Conservation (phyloP, 2,329 filamentous ascomycete genomes). For the Coniosporium tulheliwenetii region DNA sequence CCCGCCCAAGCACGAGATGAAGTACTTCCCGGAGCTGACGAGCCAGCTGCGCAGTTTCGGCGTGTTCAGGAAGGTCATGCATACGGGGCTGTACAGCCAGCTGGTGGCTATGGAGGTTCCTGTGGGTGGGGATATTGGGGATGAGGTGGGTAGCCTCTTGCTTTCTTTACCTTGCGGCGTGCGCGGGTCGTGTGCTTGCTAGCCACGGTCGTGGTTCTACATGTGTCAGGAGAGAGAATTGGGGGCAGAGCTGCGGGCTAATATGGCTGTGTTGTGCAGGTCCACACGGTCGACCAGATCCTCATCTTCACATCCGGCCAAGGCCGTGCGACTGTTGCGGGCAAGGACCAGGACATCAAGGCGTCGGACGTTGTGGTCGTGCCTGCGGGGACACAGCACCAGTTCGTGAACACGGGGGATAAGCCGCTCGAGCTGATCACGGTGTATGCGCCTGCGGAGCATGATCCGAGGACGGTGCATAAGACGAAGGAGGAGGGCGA, state of each 20-base stretch:
- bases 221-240: background rate
- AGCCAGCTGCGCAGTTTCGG: conserved; percentile 37
- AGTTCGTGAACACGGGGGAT: conserved; percentile 47
- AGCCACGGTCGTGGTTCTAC: background rate
- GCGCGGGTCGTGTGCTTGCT: too few relatives aligned
- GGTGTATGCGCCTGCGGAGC: conserved; percentile 47
- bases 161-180: too few relatives aligned
- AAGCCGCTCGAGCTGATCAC: conserved; percentile 46
- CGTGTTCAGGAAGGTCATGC: conserved; percentile 45
- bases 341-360: conserved; percentile 40
- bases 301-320: conserved; percentile 47
- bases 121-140: conserved; percentile 48
- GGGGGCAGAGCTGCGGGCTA: too few relatives aligned
- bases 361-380: conserved; percentile 45
- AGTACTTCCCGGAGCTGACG: conserved; percentile 43
- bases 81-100: conserved; percentile 47
- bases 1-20: conserved; percentile 33
- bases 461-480: conserved; percentile 43
- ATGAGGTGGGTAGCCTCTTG: conserved; percentile 35
- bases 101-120: conserved; percentile 51
- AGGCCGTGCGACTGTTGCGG: conserved; percentile 42
- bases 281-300: conserved; percentile 47
- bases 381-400: conserved; percentile 49
- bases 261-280: conserved; percentile 7
- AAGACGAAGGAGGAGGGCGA: conserved; percentile 48